A percentile compares a stretch with the other conserved stretches of the same genome.
phyloP scores from a whole-genome alignment of 2,329 filamentous ascomycete genomes.

The Bipolaris bicolor region DNA sequence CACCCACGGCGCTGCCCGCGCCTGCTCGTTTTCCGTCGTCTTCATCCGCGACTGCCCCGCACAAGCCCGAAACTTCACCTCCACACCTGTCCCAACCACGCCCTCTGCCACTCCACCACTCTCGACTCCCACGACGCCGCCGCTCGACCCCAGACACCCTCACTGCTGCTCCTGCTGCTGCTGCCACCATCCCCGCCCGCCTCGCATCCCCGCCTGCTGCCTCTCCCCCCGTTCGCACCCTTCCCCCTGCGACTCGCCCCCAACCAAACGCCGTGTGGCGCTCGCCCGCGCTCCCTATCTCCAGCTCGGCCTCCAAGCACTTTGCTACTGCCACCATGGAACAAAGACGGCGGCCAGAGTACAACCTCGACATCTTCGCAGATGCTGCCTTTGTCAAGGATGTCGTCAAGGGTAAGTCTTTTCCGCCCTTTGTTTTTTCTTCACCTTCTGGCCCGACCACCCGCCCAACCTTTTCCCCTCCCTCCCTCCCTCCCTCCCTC shows the following conservation, averaged over 20 bases:
- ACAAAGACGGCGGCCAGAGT: constrained; percentile 75
- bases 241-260: constrained; percentile 17
- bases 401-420: constrained; percentile 79
- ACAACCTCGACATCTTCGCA: constrained; percentile 91
- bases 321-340: constrained; percentile 60
- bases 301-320: constrained; percentile 11
- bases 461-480: too few species aligned
- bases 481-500: too few species aligned
- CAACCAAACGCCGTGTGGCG: constrained; percentile 21
- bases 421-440: neutral
- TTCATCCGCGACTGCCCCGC: constrained; percentile 24
- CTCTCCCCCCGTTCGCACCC: constrained; percentile 3
- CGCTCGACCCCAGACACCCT: neutral
- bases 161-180: neutral
- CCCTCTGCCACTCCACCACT: constrained; percentile 1
- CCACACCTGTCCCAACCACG: constrained; percentile 13
- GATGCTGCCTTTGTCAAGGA: constrained; percentile 90
- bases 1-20: constrained; percentile 20
- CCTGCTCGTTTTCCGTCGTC: constrained; percentile 15
- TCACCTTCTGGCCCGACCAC: constrained; percentile 1
- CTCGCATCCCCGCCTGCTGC: neutral
- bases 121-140: neutral
- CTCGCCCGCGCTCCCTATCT: constrained; percentile 3
- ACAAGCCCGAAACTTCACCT: constrained; percentile 19
- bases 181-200: neutral